Evolutionary conservation across 495 filamentous ascomycete species (phyloP).

Genomic region (Neurospora sp.): DNA sequence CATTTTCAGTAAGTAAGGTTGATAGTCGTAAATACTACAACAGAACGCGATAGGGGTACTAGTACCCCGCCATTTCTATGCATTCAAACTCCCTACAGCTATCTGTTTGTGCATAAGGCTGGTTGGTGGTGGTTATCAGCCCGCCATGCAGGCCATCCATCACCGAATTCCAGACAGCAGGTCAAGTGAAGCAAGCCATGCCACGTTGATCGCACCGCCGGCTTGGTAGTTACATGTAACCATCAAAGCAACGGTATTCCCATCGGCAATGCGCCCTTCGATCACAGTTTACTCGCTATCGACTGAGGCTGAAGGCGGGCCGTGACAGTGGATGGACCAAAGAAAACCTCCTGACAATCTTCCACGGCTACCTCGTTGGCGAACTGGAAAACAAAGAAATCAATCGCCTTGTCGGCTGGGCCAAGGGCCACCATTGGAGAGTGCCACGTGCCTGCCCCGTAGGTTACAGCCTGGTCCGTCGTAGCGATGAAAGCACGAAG

Average conservation of each 20-base stretch:
- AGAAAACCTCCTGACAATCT: slow-evolving; percentile 78
- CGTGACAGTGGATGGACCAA: slow-evolving; percentile 31
- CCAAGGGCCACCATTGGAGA: slow-evolving; percentile 92
- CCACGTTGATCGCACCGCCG: neutral
- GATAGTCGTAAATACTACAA: neutral
- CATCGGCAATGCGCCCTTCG: neutral
- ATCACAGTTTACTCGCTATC: neutral
- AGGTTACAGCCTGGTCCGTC: slow-evolving; percentile 81
- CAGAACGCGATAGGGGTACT: neutral
- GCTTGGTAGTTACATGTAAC: neutral
- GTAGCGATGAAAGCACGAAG: slow-evolving; percentile 69
- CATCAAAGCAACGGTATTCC: neutral
- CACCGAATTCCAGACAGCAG: neutral
- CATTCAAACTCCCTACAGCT: neutral
- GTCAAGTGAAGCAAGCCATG: neutral
- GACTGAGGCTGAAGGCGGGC: neutral
- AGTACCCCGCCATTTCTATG: neutral
- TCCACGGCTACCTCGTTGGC: slow-evolving; percentile 74
- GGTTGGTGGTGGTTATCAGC: neutral
- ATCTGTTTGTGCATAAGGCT: neutral
- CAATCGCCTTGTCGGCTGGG: slow-evolving; percentile 45
- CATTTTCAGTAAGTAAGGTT: neutral
- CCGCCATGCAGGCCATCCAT: neutral
- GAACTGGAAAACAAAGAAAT: slow-evolving; percentile 82
- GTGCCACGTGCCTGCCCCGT: slow-evolving; percentile 90